Base-by-base conservation (phyloP, 306 rosid species). In the Mimosa bimucronata region DNA sequence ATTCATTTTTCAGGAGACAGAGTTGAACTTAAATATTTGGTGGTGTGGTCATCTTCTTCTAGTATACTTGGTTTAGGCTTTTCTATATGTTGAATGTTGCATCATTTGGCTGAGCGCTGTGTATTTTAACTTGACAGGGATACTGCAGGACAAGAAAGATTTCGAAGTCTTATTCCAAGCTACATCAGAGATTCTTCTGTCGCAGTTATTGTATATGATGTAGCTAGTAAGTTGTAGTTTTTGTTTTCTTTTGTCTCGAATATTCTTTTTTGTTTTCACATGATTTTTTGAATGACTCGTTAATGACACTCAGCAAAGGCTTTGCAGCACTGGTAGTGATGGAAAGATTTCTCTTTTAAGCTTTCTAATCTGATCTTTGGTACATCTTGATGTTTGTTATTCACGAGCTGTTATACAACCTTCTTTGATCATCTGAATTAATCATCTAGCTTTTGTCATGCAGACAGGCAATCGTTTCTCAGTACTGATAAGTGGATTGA, bases 71-170 rank as follows among this genome's bases (percentile, higher is more conserved):
- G 45, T 53, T 31, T 13, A 41, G 71, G 38, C 62, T 29, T 23
- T 70, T 68, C 38, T 57, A 7, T 10, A 5, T 52, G 60, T 80
- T 61, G 38, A 50, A 21, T 34, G 23, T 72, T 72, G 9, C 12
- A 55, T 72, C 70, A 16, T 74, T 66, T 61, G 70, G 67, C 71
- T 40, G 21, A 81, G 42, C 4, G 9, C 21, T 28, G 38, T 58
- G 46, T 1, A 45, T 58, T 71, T 30, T 52, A 7, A 57, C 38
- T 42, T 48, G 65, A 75, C 90, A 92, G 97, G 97, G 97, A 92
- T 83, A 92, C 94, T 58, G 97, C 97, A 37, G 94, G 94, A 44
- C 97, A 91, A 87, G 97, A 91, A 83, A 88, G 97, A 82, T 91
- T 91, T 85, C 83, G 97, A 83, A 92, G 94, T 83, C 92, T 92